Evolutionary conservation across 2,329 filamentous ascomycete species (phyloP), one percentile per base, ranked within the genome.

Genomic region (Aspergillus costaricaensis): DNA sequence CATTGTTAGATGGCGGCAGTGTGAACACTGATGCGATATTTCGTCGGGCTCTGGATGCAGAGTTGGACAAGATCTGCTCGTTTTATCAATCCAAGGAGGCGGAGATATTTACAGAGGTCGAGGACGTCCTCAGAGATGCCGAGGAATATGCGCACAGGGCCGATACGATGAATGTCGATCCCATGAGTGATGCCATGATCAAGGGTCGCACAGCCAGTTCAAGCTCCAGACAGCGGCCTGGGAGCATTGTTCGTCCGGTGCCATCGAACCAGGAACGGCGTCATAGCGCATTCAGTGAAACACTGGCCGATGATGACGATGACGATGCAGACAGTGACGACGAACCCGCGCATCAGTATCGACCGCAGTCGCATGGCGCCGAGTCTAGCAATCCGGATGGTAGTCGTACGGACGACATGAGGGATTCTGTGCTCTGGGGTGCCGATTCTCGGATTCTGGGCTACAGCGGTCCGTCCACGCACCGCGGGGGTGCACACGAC

Each of bases 81-180:
- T 99, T 99, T 76, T 98, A 95, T 77, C 85, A 88, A 63, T 79
- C 91, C 62, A 99, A 99, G 77, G 93, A 99, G 77, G 82, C 86
- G 23, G 94, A 98, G 74, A 87, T 99, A 14, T 87, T 90, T 62
- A 87, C 89, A 55, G 94, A 97, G 74, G 86, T 94, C 8, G 86
- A 89, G 51, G 85, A 88, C 38, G 80, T 98, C n/a, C 77, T 94
- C 58, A 82, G 83, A 52, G 94, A 98, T 70, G 85, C 91, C 44
- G 85, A 86, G 57, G 80, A 81, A 6, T 91, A 88, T 68, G 83
- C 93, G 62, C 82, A 84, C 15, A 86, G 88, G 66, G 72, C 78
- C 39, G 76, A 75, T 63, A 80, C 70, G 59, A 71, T 75, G 58
- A 76, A 80, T 55, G 77, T 77, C 73, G 77, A 76, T 57, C 77